Percentiles rank a stretch among this genome's conserved stretches.
These are phyloP conservation scores for Neostapfia colusana DNA, from an alignment of 176 grass and related monocot species.

Conservation along the genomic window DNA sequence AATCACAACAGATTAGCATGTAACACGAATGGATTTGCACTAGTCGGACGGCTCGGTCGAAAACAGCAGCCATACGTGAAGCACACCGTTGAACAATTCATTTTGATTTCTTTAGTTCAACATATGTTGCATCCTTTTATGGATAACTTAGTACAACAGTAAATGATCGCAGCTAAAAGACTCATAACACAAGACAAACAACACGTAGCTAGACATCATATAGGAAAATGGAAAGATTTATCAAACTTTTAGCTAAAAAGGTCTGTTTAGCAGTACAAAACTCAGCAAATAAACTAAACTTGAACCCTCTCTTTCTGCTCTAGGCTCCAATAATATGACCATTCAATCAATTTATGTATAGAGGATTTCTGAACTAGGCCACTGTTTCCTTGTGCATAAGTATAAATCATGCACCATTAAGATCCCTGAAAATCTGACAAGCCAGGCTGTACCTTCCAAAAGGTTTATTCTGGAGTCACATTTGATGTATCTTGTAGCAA, in stretches of 20 bases:
- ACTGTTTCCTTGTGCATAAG: background rate
- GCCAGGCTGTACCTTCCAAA: background rate
- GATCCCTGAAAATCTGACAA: background rate
- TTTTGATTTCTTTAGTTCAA: background rate
- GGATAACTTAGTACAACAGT: background rate
- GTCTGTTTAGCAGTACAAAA: background rate
- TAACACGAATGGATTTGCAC: too few relatives aligned
- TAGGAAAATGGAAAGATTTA: too few relatives aligned
- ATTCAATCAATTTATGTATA: background rate
- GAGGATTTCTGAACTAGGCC: background rate
- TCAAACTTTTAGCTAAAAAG: background rate
- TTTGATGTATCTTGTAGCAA: conserved; percentile 2
- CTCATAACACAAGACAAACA: too few relatives aligned
- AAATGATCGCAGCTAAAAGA: background rate
- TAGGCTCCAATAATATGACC: conserved; percentile 13
- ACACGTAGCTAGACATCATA: too few relatives aligned
- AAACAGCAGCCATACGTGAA: too few relatives aligned
- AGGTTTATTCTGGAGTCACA: background rate
- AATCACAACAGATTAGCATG: too few relatives aligned
- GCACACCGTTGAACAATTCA: too few relatives aligned
- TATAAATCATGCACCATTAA: background rate
- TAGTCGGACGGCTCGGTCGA: too few relatives aligned
- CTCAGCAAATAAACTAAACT: background rate
- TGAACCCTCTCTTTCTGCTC: background rate
- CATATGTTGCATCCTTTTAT: background rate